These are phyloP conservation scores for Aspergillus eucalypticola DNA, from an alignment of 2,329 filamentous ascomycete genomes.

Conservation along the genomic window DNA sequence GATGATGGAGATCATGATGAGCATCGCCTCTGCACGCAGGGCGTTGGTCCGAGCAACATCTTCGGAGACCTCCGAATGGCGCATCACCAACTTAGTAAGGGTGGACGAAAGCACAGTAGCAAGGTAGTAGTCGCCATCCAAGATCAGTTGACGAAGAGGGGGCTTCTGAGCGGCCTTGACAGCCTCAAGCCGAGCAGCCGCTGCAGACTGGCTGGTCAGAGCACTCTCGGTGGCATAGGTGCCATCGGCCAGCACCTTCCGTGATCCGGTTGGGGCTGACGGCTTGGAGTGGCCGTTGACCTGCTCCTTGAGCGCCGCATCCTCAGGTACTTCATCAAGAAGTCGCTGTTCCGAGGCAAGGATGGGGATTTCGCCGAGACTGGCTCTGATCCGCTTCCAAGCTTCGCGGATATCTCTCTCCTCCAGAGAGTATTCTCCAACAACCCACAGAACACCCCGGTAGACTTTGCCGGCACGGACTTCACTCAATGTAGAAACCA, in stretches of 20 bases:
- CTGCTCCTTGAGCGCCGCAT: slow-evolving; percentile 66
- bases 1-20: slow-evolving; percentile 99
- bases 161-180: slow-evolving; percentile 97
- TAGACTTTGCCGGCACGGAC: slow-evolving; percentile 97
- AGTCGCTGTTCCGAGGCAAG: slow-evolving; percentile 90
- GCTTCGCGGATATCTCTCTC: slow-evolving; percentile 92
- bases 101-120: slow-evolving; percentile 94
- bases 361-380: slow-evolving; percentile 94
- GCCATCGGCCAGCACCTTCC: slow-evolving; percentile 91
- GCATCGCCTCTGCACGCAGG: slow-evolving; percentile 92
- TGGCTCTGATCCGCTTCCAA: slow-evolving; percentile 93
- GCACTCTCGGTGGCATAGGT: slow-evolving; percentile 98
- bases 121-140: slow-evolving; percentile 96
- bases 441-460: slow-evolving; percentile 92
- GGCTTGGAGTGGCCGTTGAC: slow-evolving; percentile 78
- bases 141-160: slow-evolving; percentile 87
- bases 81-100: slow-evolving; percentile 96
- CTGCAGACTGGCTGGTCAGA: slow-evolving; percentile 86
- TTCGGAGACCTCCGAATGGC: slow-evolving; percentile 87
- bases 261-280: slow-evolving; percentile 75
- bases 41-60: slow-evolving; percentile 88
- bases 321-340: slow-evolving; percentile 77
- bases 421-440: slow-evolving; percentile 94
- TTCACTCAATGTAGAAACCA: slow-evolving; percentile 88
- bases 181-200: slow-evolving; percentile 87